These are phyloP conservation scores for Sphagnum fallax DNA, from an alignment of 228 moss, liverwort and hornwort species.

Conservation along the genomic window DNA sequence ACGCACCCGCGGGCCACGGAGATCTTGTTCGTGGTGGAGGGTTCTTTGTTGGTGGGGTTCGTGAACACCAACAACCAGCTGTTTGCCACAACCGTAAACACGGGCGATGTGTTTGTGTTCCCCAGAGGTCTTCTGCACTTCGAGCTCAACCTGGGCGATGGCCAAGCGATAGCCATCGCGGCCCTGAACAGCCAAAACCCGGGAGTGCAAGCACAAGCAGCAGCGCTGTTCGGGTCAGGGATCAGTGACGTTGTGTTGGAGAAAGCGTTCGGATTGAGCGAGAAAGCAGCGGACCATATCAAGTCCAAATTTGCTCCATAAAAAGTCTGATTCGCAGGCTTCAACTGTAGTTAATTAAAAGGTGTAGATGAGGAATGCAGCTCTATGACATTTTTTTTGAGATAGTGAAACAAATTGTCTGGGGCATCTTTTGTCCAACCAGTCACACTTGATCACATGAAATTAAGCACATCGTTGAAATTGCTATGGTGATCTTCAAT, in stretches of 20 bases:
- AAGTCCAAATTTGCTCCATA: neutral
- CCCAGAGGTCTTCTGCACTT: conserved; percentile 34
- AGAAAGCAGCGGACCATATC: neutral
- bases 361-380: no score
- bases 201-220: conserved; percentile 19
- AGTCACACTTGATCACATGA: no score
- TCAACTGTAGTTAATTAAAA: no score
- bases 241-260: conserved; percentile 21
- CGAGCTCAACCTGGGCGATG: conserved; percentile 20
- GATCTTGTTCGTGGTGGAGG: conserved; percentile 30
- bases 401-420: no score
- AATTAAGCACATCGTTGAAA: no score
- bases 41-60: conserved; percentile 25
- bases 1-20: conserved; percentile 34
- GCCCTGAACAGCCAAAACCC: conserved; percentile 51
- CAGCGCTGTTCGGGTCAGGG: conserved; percentile 28
- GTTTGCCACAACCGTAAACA: conserved; percentile 15
- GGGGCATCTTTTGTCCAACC: no score
- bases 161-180: conserved; percentile 24
- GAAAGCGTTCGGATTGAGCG: conserved; percentile 13
- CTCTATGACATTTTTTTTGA: no score
- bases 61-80: conserved; percentile 30
- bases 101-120: conserved; percentile 28
- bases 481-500: no score
- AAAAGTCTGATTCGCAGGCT: no score